Percentiles rank a stretch among this genome's conserved stretches.
These are phyloP conservation scores for Croton setiger DNA, from an alignment of 441 rosid species.

Conservation along the genomic window DNA sequence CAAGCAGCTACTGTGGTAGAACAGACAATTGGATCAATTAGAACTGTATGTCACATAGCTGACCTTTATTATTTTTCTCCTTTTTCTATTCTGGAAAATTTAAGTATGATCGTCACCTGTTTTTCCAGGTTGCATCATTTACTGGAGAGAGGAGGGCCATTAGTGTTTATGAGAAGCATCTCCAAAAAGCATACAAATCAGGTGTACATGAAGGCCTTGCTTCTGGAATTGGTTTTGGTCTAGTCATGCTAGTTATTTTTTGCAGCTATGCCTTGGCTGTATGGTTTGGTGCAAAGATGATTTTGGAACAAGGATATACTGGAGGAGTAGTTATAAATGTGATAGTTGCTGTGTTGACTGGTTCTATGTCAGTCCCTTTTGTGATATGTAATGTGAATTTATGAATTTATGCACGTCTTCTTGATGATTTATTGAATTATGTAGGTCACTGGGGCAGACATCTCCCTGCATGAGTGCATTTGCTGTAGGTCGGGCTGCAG, in stretches of 20 bases:
- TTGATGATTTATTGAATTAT: neutral
- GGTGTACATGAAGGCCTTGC: conserved; percentile 64
- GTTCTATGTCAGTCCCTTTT: conserved; percentile 57
- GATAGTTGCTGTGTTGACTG: conserved; percentile 65
- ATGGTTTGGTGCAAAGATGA: conserved; percentile 80
- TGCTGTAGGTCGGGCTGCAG: conserved; percentile 80
- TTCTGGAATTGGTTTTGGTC: conserved; percentile 66
- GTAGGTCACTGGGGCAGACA: conserved; percentile 78
- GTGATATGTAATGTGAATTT: neutral
- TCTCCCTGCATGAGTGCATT: conserved; percentile 73
- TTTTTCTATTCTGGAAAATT: neutral
- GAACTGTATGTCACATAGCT: conserved; percentile 48
- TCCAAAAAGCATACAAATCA: conserved; percentile 55
- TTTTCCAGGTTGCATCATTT: conserved; percentile 73
- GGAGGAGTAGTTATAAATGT: conserved; percentile 71
- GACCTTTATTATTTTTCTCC: neutral
- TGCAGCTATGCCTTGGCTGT: conserved; percentile 62
- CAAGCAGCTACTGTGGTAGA: conserved; percentile 70
- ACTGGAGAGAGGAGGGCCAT: conserved; percentile 76
- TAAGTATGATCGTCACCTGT: neutral
- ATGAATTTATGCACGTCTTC: too few relatives aligned
- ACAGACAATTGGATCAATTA: conserved; percentile 76
- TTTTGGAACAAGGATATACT: conserved; percentile 56
- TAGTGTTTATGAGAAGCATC: conserved; percentile 49
- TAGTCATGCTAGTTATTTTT: conserved; percentile 37